Percentiles rank a stretch among this genome's conserved stretches.
Conservation (phyloP, 768 basidiomycete species). For the Mycena maculata region DNA sequence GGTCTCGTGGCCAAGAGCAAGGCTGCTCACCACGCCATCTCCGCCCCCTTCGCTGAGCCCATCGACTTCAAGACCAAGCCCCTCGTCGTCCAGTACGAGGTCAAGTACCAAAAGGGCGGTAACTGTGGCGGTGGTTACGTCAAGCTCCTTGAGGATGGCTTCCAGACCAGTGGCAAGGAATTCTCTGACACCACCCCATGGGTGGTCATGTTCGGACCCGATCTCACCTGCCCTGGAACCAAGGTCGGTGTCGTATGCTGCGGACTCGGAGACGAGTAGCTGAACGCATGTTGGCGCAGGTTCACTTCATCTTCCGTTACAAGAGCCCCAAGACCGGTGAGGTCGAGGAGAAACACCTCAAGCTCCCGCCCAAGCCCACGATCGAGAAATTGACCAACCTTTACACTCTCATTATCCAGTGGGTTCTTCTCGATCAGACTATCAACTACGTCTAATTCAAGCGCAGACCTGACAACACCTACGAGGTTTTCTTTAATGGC, state of each 20-base stretch:
- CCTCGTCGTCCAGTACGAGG: slow-evolving; percentile 97
- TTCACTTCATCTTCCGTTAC: slow-evolving; percentile 99
- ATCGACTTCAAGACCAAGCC: slow-evolving; percentile 87
- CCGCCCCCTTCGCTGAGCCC: slow-evolving; percentile 84
- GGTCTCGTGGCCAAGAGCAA: slow-evolving; percentile 96
- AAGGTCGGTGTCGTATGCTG: slow-evolving; percentile 64
- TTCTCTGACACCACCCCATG: slow-evolving; percentile 94
- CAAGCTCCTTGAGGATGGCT: slow-evolving; percentile 94
- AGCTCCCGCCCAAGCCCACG: slow-evolving; percentile 79
- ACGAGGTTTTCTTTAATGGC: slow-evolving; percentile 91
- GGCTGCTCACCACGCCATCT: slow-evolving; percentile 99
- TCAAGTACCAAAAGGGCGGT: slow-evolving; percentile 98
- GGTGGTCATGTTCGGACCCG: slow-evolving; percentile 98
- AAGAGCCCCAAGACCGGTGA: slow-evolving; percentile 93
- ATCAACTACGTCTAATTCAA: slow-evolving; percentile 72
- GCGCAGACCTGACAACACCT: slow-evolving; percentile 90
- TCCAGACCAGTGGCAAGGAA: slow-evolving; percentile 93
- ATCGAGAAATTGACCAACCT: slow-evolving; percentile 93
- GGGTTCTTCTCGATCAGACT: slow-evolving; percentile 82
- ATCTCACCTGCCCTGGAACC: slow-evolving; percentile 91
- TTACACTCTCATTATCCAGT: slow-evolving; percentile 95
- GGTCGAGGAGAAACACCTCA: slow-evolving; percentile 97
- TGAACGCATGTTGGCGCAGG: slow-evolving; percentile 52
- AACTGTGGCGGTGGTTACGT: slow-evolving; percentile 99
- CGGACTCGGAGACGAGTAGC: background rate